Percentiles rank a stretch among this genome's conserved stretches.
These are phyloP conservation scores for Venturia effusa DNA, from an alignment of 2,329 filamentous ascomycete genomes.

Conservation along the genomic window DNA sequence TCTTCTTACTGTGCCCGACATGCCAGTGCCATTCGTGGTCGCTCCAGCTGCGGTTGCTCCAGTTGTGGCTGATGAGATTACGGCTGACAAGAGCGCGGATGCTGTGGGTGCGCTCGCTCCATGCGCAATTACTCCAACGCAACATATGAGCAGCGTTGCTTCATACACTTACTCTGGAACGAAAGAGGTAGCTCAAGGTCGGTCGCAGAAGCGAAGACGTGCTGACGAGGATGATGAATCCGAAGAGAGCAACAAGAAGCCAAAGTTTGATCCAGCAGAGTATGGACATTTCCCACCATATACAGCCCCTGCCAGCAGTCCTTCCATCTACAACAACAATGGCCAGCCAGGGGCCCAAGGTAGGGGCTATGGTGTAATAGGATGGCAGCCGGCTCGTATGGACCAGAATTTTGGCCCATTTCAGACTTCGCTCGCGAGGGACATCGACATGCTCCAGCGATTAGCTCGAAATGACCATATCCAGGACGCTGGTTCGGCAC, in stretches of 20 bases:
- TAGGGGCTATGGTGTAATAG: background rate
- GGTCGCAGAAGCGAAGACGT: background rate
- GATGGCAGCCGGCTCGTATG: background rate
- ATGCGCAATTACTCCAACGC: background rate
- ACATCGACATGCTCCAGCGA: no score
- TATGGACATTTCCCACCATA: background rate
- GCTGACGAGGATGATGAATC: background rate
- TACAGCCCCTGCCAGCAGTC: background rate
- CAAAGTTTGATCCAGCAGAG: background rate
- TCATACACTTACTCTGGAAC: background rate
- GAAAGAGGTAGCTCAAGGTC: background rate
- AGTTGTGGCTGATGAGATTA: background rate
- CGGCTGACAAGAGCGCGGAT: no score
- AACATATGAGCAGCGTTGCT: background rate
- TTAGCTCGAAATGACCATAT: no score
- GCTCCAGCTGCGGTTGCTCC: background rate
- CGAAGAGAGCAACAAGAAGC: background rate
- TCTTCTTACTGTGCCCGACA: background rate
- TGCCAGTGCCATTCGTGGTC: background rate
- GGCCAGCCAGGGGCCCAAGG: background rate
- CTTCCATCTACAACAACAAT: background rate
- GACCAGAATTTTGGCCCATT: background rate
- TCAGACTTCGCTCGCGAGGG: no score
- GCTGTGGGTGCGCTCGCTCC: background rate
- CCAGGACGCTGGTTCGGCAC: no score